A percentile compares a stretch with the other conserved stretches of the same genome.
Evolutionary conservation across 495 filamentous ascomycete species (phyloP).

Genomic region (Jackrogersella multiformis): DNA sequence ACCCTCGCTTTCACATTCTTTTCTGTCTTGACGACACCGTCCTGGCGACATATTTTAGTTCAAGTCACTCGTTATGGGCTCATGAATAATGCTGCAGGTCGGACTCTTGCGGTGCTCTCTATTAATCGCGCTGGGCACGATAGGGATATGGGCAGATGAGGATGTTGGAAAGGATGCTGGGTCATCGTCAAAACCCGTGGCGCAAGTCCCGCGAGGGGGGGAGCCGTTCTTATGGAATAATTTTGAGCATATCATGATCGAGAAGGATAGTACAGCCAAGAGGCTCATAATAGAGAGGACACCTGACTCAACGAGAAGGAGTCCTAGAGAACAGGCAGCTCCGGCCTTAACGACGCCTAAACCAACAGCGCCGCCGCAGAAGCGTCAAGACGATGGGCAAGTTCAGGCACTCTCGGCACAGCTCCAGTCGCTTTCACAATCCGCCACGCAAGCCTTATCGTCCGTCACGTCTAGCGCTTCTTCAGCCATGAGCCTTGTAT

Average conservation of each 20-base stretch:
- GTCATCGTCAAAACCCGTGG: slow-evolving; percentile 5
- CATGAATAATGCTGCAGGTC: slow-evolving; percentile 43
- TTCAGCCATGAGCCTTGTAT: slow-evolving; percentile 40
- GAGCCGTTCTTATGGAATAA: slow-evolving; percentile 14
- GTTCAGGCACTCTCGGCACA: slow-evolving; percentile 52
- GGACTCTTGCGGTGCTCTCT: slow-evolving; percentile 42
- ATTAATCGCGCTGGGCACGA: slow-evolving; percentile 44
- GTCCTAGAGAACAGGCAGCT: slow-evolving; percentile 31
- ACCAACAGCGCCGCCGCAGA: slow-evolving; percentile 37
- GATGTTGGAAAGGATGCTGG: slow-evolving; percentile 21
- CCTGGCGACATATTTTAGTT: slow-evolving; percentile 28
- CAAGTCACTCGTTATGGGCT: slow-evolving; percentile 39
- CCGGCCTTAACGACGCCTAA: slow-evolving; percentile 28
- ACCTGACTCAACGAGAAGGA: slow-evolving; percentile 21
- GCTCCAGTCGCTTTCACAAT: slow-evolving; percentile 47
- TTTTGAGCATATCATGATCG: slow-evolving; percentile 13
- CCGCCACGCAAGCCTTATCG: slow-evolving; percentile 49
- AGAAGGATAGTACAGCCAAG: slow-evolving; percentile 13
- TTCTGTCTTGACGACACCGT: slow-evolving; percentile 34
- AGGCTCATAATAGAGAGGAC: slow-evolving; percentile 26
- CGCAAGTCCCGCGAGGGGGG: not conserved
- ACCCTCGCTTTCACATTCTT: slow-evolving; percentile 24
- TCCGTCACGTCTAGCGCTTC: slow-evolving; percentile 48
- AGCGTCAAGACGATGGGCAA: slow-evolving; percentile 53
- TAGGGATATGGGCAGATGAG: slow-evolving; percentile 35